A percentile compares a stretch with the other conserved stretches of the same genome.
phyloP scores from a whole-genome alignment of 2,329 filamentous ascomycete genomes.

The Ramichloridium luteum region DNA sequence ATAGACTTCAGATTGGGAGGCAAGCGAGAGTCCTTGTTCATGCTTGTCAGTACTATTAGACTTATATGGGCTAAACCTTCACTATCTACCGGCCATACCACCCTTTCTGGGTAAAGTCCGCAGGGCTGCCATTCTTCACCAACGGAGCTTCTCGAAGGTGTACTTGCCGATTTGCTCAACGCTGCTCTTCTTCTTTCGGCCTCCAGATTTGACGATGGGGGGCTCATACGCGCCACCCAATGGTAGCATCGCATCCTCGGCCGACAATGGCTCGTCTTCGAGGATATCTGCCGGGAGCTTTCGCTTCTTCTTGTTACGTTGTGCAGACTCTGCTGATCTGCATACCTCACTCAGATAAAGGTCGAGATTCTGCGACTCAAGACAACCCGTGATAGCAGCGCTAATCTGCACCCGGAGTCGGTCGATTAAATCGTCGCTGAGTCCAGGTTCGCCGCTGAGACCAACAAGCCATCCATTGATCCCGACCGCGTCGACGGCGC shows the following conservation, averaged over 20 bases:
- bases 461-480: conserved; percentile 63
- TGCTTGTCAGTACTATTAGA: too few relatives aligned
- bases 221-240: background rate
- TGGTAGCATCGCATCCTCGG: background rate
- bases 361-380: conserved; percentile 54
- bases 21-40: too few relatives aligned
- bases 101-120: too few relatives aligned
- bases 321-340: background rate
- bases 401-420: conserved; percentile 57
- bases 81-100: too few relatives aligned
- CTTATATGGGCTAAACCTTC: too few relatives aligned
- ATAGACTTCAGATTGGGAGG: too few relatives aligned
- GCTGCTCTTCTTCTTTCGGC: background rate
- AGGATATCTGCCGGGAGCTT: background rate
- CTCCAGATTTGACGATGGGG: background rate
- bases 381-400: conserved; percentile 58
- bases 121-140: too few relatives aligned
- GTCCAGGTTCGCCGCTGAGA: conserved; percentile 38
- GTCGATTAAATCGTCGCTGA: conserved; percentile 52
- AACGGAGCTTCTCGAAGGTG: conserved; percentile 1
- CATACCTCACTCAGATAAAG: conserved; percentile 47
- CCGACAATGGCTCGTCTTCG: background rate
- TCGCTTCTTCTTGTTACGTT: background rate
- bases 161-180: background rate
- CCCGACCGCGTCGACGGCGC: conserved; percentile 64